Conservation (phyloP, 2,329 filamentous ascomycete species). For the Emmonsiellopsis sp. region DNA sequence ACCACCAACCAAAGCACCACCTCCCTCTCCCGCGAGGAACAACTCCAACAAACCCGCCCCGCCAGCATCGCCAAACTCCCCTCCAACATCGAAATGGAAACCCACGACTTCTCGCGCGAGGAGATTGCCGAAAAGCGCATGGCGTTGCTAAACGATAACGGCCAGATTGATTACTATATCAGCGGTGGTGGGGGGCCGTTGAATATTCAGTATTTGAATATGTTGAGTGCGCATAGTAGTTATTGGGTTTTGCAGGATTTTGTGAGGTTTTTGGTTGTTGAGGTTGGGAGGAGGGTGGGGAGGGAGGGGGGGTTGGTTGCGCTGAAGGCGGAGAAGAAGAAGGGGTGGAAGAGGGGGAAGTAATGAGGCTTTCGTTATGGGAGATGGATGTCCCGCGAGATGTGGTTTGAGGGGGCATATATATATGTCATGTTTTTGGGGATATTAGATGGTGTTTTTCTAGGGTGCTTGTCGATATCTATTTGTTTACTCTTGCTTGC, state of each 20-base stretch:
- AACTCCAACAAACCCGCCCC: conserved; percentile 27
- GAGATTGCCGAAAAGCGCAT: conserved; percentile 87
- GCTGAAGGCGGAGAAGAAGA: conserved; percentile 47
- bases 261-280: conserved; percentile 79
- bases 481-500: too few relatives aligned
- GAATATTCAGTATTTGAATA: conserved; percentile 93
- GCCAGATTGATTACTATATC: conserved; percentile 86
- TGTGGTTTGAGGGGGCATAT: too few relatives aligned
- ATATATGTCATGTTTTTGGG: too few relatives aligned
- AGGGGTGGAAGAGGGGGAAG: conserved; percentile 39
- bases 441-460: too few relatives aligned
- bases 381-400: too few relatives aligned
- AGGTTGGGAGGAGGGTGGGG: conserved; percentile 69
- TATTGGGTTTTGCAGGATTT: conserved; percentile 89
- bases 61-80: conserved; percentile 51
- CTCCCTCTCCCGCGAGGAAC: conserved; percentile 41
- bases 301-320: conserved; percentile 47
- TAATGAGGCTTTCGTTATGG: not conserved
- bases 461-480: too few relatives aligned
- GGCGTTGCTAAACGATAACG: conserved; percentile 85
- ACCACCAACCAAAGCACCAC: conserved; percentile 36
- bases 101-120: conserved; percentile 87
- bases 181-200: conserved; percentile 75
- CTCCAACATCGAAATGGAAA: conserved; percentile 80
- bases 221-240: conserved; percentile 89